phyloP scores from a whole-genome alignment of 176 grass and related monocot species.

The Oryza coarctata region DNA sequence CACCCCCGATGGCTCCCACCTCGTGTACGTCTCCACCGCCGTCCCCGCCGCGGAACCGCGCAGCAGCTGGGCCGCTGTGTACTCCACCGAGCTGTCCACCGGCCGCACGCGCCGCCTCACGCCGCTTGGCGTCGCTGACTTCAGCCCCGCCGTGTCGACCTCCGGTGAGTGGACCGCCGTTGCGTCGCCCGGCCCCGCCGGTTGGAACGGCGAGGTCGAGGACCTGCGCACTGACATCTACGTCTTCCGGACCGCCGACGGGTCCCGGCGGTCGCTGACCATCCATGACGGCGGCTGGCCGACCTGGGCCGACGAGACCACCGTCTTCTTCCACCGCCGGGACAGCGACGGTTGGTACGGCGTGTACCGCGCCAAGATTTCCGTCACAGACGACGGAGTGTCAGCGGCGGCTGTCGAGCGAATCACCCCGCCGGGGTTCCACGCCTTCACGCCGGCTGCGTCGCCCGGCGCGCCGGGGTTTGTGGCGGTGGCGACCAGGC shows the following conservation, averaged over 20 bases:
- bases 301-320: slow-evolving; percentile 70
- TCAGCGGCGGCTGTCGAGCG: slow-evolving; percentile 40
- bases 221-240: slow-evolving; percentile 74
- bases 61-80: slow-evolving; percentile 73
- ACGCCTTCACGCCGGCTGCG: slow-evolving; percentile 80
- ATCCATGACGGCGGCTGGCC: slow-evolving; percentile 70
- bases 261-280: slow-evolving; percentile 49
- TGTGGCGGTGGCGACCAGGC: slow-evolving; percentile 72
- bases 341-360: slow-evolving; percentile 74
- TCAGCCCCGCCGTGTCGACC: slow-evolving; percentile 79
- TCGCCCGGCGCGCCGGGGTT: slow-evolving; percentile 64
- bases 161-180: slow-evolving; percentile 77
- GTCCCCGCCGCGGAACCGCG: slow-evolving; percentile 36
- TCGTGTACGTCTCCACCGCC: slow-evolving; percentile 77
- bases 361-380: slow-evolving; percentile 61
- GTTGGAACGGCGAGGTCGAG: slow-evolving; percentile 71
- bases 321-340: slow-evolving; percentile 84
- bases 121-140: slow-evolving; percentile 50
- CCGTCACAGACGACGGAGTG: neutral
- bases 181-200: slow-evolving; percentile 39
- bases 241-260: slow-evolving; percentile 62
- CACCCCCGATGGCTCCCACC: slow-evolving; percentile 42
- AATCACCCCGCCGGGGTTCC: slow-evolving; percentile 69
- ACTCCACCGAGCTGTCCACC: slow-evolving; percentile 52
- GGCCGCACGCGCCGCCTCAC: slow-evolving; percentile 48